Base-by-base conservation (phyloP, 805 yeast species). In the Metschnikowia colocasiae region DNA sequence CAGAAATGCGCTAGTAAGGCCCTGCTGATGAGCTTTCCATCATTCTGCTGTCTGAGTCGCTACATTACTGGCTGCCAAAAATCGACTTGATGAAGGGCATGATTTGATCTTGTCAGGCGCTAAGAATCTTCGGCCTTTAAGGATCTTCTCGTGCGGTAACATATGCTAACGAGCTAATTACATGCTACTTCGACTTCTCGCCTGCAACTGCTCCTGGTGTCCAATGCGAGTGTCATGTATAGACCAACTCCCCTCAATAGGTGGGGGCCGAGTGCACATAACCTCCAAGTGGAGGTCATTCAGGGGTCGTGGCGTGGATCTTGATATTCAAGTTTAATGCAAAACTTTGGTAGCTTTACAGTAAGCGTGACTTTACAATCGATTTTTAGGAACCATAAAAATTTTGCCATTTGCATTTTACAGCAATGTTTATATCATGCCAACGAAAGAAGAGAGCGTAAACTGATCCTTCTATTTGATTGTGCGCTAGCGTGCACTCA, bases 1-100 rank as follows among this genome's bases (percentile, higher is more conserved):
- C 7, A 10, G 43, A 22, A 16, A 40, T 40, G 43, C 43, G n/a
- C 16, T 31, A 19, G 43, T 40, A 13, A 22, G 43, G 36, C 43
- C 43, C 22, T 22, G 22, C 22, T 40, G 26, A 31, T 35, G 8
- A 20, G 25, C 8, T n/a, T 6, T n/a, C 13, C 18, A 13, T 22
- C 27, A 22, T n/a, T 20, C 19, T 20, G 26, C 34, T 39, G 26
- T 22, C 39, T 15, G 10, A 29, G 9, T 19, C 18, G 41, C 41
- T 39, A 19, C 40, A 19, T 9, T 27, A 18, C 32, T 27, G 22
- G 41, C 33, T 38, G 33, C 18, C 6, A 4, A 16, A 20, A 35
- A 16, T 3, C 25, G 10, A 9, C 16, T 35, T n/a, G 6, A 16
- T 20, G 4, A 9, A n/a, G 26, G 18, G 16, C 6, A 12, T 20